Conservation (phyloP, 164 flowering plant genomes). For the Umbellularia californica region DNA sequence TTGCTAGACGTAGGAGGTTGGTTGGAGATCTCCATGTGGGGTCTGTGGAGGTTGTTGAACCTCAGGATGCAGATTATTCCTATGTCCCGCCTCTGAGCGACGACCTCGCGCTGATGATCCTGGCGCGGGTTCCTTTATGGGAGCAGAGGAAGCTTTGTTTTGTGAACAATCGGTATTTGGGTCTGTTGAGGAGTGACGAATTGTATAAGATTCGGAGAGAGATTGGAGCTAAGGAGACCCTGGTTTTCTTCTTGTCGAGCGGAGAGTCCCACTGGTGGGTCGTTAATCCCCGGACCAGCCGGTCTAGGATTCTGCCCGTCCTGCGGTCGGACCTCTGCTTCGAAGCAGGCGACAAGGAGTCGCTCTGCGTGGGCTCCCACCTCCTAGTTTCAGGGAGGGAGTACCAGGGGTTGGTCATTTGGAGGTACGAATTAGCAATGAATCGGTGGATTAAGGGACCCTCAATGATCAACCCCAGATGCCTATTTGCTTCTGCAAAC, state of each 20-base stretch:
- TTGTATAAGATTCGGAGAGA: conserved; percentile 49
- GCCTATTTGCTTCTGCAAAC: conserved; percentile 74
- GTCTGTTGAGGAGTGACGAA: conserved; percentile 47
- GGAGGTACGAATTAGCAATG: conserved; percentile 58
- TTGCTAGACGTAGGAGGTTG: background rate
- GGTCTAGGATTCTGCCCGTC: conserved; percentile 47
- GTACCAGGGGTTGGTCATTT: conserved; percentile 43
- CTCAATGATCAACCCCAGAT: conserved; percentile 61
- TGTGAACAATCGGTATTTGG: conserved; percentile 43
- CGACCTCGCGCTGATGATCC: conserved; percentile 54
- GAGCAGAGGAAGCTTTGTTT: conserved; percentile 48
- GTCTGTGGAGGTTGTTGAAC: conserved; percentile 18
- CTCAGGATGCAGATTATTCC: conserved; percentile 90
- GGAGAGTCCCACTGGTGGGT: conserved; percentile 66
- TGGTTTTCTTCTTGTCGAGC: conserved; percentile 55
- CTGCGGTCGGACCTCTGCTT: conserved; percentile 57
- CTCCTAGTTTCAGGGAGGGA: conserved; percentile 73
- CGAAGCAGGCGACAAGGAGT: conserved; percentile 58
- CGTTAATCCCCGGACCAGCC: conserved; percentile 41
- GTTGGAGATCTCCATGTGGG: background rate
- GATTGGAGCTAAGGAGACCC: conserved; percentile 38
- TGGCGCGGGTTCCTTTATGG: conserved; percentile 57
- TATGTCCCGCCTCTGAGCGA: conserved; percentile 40
- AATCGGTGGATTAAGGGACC: conserved; percentile 65
- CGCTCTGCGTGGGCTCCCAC: conserved; percentile 75